Evolutionary conservation across 148 eudicot genomes (phyloP), one percentile per base, ranked within the genome.

Genomic region (Salicornia ramosissima): DNA sequence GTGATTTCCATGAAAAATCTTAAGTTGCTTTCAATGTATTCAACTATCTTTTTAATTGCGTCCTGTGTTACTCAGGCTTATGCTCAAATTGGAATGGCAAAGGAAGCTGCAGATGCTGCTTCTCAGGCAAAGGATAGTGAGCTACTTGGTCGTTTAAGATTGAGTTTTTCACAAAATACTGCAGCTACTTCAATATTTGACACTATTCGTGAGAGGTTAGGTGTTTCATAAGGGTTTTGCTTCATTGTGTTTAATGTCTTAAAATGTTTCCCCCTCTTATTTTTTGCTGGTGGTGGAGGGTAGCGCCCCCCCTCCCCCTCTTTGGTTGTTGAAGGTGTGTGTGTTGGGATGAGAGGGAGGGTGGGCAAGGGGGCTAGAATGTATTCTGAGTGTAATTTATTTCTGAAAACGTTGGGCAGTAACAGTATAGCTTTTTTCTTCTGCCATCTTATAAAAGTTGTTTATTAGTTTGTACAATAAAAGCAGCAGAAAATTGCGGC

Each of bases 51-150:
- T 26, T 15, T 26, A 52, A 50, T 57, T 33, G 8, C 28, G 10
- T 51, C 13, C 29, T 67, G 15, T 72, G 62, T 34, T 64, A 12
- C 33, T 42, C 85, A 94, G 99, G 97, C 99, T 61, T 94, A 88
- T 78, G 96, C 96, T 71, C 90, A 82, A 75, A 83, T 94, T 50
- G 99, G 97, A 53, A 88, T 94, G 99, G 91, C 96, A 21, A 94
- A 90, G 76, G 99, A 94, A 86, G 95, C 98, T 43, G 98, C 93
- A 10, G 98, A 94, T 61, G 93, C 99, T 73, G 97, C 96, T 55
- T 80, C 96, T 43, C 99, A 90, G 78, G 81, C 93, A 22, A 88
- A 88, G 68, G 99, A 91, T 57, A 84, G 89, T 36, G 99, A 91
- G 78, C 77, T 94, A 47, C 96, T 94, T 47, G 88, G 88, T 60